These are phyloP conservation scores for Amyloporia xantha DNA, from an alignment of 768 basidiomycete species.

Conservation along the genomic window DNA sequence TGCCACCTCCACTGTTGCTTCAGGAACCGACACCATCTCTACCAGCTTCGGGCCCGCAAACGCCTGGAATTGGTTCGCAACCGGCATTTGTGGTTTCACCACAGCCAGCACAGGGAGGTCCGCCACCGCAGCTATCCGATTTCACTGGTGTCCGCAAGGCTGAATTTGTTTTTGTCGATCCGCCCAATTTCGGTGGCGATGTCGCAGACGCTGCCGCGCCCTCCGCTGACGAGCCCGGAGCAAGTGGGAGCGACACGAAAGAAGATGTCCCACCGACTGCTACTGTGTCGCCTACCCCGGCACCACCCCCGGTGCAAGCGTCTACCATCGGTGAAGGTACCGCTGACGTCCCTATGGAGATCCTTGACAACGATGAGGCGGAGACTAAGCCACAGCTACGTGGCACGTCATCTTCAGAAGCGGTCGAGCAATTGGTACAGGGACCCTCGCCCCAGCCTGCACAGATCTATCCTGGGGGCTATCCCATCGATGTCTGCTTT, in stretches of 20 bases:
- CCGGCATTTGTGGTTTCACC: constrained; percentile 7
- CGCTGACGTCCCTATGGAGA: constrained; percentile 33
- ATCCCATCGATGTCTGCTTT: constrained; percentile 68
- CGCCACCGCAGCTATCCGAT: not conserved
- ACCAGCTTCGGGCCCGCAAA: constrained; percentile 16
- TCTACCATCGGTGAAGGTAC: constrained; percentile 15
- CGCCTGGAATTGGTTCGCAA: constrained; percentile 14
- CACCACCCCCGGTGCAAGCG: constrained; percentile 16
- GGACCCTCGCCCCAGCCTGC: constrained; percentile 27
- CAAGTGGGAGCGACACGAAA: constrained; percentile 13
- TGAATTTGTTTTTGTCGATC: not conserved
- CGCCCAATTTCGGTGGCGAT: constrained; percentile 2
- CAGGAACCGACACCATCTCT: constrained; percentile 7
- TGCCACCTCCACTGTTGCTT: constrained; percentile 1
- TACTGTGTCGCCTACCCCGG: constrained; percentile 4
- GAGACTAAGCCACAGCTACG: constrained; percentile 12
- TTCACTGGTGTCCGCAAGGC: not conserved
- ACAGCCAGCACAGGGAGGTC: constrained; percentile 5
- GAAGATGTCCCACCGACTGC: not conserved
- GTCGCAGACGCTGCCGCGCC: constrained; percentile 3
- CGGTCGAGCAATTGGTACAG: constrained; percentile 23
- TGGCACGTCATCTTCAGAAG: too few relatives aligned
- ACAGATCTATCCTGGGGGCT: constrained; percentile 32
- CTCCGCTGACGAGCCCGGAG: constrained; percentile 9
- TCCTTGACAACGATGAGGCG: constrained; percentile 35